phyloP scores from a whole-genome alignment of 1,284 basidiomycete species.

The Moniliella sp. region DNA sequence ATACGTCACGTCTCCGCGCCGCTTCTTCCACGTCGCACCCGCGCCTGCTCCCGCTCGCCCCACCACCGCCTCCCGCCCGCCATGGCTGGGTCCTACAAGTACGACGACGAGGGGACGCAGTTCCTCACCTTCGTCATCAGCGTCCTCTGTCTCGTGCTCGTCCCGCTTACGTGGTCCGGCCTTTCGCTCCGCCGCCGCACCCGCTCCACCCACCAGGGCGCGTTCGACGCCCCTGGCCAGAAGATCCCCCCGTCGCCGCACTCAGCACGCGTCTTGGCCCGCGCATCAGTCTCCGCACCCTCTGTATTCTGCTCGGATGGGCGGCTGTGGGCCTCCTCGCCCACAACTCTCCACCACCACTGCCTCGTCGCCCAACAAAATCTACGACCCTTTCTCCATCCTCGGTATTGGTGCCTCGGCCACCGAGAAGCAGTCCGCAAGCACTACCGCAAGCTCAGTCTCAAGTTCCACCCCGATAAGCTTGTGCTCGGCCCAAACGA shows the following conservation, averaged over 20 bases:
- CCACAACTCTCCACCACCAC: constrained; percentile 43
- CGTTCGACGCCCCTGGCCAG: no score
- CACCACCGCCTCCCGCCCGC: no score
- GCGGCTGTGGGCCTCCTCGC: constrained; percentile 48
- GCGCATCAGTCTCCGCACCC: constrained; percentile 5
- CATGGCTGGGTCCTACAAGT: no score
- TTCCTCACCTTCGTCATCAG: constrained; percentile 32
- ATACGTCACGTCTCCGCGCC: no score
- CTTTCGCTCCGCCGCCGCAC: no score
- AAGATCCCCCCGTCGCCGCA: no score
- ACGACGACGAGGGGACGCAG: constrained; percentile 32
- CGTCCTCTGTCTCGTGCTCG: constrained; percentile 22
- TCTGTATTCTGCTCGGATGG: constrained; percentile 50
- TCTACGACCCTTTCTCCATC: constrained; percentile 83
- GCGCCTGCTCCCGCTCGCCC: no score
- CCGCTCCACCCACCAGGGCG: no score
- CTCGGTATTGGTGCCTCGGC: constrained; percentile 61
- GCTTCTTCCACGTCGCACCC: no score
- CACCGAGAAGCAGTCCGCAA: constrained; percentile 83
- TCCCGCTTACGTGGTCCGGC: constrained; percentile 27
- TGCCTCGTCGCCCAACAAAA: constrained; percentile 34
- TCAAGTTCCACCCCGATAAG: constrained; percentile 67
- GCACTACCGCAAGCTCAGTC: constrained; percentile 66
- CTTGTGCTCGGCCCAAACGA: constrained; percentile 57
- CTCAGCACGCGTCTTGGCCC: no score